phyloP scores from a whole-genome alignment of 1,284 basidiomycete species.

The Violaceomyces palustris region DNA sequence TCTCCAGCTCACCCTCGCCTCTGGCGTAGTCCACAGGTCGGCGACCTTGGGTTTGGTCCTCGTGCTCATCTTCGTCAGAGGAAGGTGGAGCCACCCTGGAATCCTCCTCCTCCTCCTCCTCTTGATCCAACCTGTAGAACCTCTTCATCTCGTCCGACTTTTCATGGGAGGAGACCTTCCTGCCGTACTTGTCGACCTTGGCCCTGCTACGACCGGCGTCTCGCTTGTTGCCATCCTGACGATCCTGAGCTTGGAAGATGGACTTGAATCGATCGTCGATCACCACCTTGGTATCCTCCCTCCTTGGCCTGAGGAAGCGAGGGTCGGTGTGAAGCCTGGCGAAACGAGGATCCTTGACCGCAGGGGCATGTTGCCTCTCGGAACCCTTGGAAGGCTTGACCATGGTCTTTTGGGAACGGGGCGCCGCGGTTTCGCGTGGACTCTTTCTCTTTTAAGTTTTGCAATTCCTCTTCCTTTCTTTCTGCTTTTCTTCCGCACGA shows the following conservation, averaged over 20 bases:
- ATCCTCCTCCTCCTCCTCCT: conserved; percentile 24
- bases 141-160: conserved; percentile 35
- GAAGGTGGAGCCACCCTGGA: conserved; percentile 3
- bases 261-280: conserved; percentile 91
- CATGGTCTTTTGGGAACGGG: conserved; percentile 1
- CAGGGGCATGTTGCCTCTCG: conserved; percentile 11
- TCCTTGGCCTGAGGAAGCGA: conserved; percentile 78
- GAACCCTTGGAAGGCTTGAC: neutral
- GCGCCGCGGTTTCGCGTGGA: too few relatives aligned
- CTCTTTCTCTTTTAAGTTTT: too few relatives aligned
- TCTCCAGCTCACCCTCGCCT: conserved; percentile 57
- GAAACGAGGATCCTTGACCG: conserved; percentile 60
- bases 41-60: too few relatives aligned
- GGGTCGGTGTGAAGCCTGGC: conserved; percentile 83
- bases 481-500: conserved; percentile 12
- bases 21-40: conserved; percentile 77
- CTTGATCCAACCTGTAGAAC: conserved; percentile 43
- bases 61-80: conserved; percentile 16
- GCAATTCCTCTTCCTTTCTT: too few relatives aligned
- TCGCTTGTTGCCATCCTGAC: conserved; percentile 52
- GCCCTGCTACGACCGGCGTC: too few relatives aligned
- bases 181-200: conserved; percentile 87
- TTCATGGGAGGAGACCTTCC: conserved; percentile 63
- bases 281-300: conserved; percentile 73
- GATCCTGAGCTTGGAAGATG: conserved; percentile 66